Conservation (phyloP, 495 filamentous ascomycete species). For the Hypomontagnella monticulosa region DNA sequence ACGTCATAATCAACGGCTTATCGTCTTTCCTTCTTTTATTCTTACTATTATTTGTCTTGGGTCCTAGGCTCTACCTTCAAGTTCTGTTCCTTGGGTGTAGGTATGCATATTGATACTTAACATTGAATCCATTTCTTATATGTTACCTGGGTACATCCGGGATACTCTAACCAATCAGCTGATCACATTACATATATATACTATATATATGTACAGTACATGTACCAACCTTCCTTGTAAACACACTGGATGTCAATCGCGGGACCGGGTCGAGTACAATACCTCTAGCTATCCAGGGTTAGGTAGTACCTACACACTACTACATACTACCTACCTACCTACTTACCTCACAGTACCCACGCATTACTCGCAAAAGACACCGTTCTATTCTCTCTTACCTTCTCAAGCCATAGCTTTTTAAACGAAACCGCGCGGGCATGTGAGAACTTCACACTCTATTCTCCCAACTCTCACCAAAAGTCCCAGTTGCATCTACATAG, state of each 20-base stretch:
- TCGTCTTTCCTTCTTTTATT: conserved; percentile 22
- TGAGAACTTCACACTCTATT: conserved; percentile 1
- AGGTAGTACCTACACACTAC: not conserved
- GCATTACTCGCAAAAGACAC: conserved; percentile 26
- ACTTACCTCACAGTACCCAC: conserved; percentile 14
- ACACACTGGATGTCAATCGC: too few relatives aligned
- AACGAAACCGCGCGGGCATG: conserved; percentile 7
- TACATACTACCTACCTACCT: not conserved
- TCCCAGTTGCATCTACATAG: not conserved
- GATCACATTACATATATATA: not conserved
- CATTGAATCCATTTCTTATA: not conserved
- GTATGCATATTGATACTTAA: too few relatives aligned
- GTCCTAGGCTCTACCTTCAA: not conserved
- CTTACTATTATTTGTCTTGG: not conserved
- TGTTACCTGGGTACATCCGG: not conserved
- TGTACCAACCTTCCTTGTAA: too few relatives aligned
- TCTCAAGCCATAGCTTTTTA: conserved; percentile 7
- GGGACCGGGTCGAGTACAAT: not conserved
- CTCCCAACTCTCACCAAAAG: not conserved
- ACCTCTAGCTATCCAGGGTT: too few relatives aligned
- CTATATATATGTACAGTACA: too few relatives aligned
- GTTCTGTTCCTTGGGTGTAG: too few relatives aligned
- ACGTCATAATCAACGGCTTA: conserved; percentile 30
- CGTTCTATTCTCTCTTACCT: conserved; percentile 6
- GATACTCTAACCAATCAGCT: too few relatives aligned